Evolutionary conservation across 192 early-diverging fungal genomes (phyloP).

Genomic region (Geosiphon pyriformis): DNA sequence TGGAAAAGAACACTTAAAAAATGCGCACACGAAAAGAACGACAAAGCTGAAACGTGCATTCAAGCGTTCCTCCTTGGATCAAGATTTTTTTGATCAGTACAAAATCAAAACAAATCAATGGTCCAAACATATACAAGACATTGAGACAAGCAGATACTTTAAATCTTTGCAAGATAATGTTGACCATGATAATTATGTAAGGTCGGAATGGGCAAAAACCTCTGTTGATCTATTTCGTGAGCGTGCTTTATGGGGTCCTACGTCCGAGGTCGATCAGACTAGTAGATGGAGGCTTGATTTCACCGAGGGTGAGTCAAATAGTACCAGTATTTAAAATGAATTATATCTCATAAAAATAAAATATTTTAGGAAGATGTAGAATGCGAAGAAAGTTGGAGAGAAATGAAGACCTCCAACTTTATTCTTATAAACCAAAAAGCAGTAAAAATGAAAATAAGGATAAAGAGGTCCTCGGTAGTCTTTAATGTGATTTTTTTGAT

Average conservation of each 20-base stretch:
- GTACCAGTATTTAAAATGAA: constrained; percentile 6
- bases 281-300: constrained; percentile 52
- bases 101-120: constrained; percentile 44
- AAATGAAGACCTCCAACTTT: constrained; percentile 27
- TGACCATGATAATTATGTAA: constrained; percentile 51
- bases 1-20: constrained; percentile 43
- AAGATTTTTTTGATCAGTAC: constrained; percentile 48
- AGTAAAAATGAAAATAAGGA: constrained; percentile 27
- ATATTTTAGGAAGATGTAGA: constrained; percentile 33
- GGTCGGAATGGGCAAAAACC: constrained; percentile 55
- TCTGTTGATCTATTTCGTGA: constrained; percentile 49
- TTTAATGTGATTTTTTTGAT: neutral
- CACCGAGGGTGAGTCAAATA: constrained; percentile 41
- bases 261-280: constrained; percentile 16
- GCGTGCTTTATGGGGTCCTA: constrained; percentile 57
- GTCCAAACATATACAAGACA: constrained; percentile 52
- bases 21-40: constrained; percentile 39
- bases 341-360: too few species aligned
- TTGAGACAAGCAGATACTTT: constrained; percentile 50
- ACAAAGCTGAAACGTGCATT: constrained; percentile 48
- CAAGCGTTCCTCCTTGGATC: constrained; percentile 36
- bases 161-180: constrained; percentile 55
- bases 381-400: constrained; percentile 52
- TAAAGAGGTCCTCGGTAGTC: constrained; percentile 18
- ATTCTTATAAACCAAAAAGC: constrained; percentile 40